Conservation (phyloP, 306 rosid species). For the Rubus parviflorus region DNA sequence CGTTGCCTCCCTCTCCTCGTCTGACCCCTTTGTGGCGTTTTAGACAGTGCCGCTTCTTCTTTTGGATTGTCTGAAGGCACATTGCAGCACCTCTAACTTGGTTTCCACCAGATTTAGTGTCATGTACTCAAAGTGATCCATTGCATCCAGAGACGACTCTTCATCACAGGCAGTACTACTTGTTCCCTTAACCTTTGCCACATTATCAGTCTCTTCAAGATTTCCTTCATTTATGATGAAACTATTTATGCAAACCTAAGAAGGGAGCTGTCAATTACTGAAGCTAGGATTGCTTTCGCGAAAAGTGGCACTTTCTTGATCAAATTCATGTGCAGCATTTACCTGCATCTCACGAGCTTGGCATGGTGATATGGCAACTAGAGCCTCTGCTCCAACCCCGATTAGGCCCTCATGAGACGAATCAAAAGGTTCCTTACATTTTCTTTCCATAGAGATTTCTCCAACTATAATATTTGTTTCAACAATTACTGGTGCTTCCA, state of each 20-base stretch:
- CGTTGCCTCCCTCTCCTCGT: slow-evolving; percentile 77
- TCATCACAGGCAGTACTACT: slow-evolving; percentile 12
- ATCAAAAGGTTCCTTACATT: slow-evolving; percentile 28
- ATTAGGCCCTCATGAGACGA: slow-evolving; percentile 44
- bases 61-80: slow-evolving; percentile 53
- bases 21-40: slow-evolving; percentile 58
- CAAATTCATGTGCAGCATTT: background rate
- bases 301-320: slow-evolving; percentile 19
- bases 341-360: slow-evolving; percentile 24
- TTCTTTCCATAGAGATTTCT: slow-evolving; percentile 33
- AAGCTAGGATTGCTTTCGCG: slow-evolving; percentile 29
- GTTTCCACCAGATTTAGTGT: slow-evolving; percentile 59
- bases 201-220: slow-evolving; percentile 17
- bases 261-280: slow-evolving; percentile 37
- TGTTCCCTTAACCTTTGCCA: slow-evolving; percentile 17
- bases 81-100: slow-evolving; percentile 57
- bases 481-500: slow-evolving; percentile 56
- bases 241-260: slow-evolving; percentile 64
- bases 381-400: slow-evolving; percentile 64
- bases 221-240: slow-evolving; percentile 42
- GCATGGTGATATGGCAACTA: slow-evolving; percentile 60
- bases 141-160: slow-evolving; percentile 29
- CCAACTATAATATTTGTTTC: slow-evolving; percentile 43
- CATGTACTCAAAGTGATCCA: slow-evolving; percentile 76
- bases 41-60: slow-evolving; percentile 58